phyloP scores from a whole-genome alignment of 2,329 filamentous ascomycete species.

The Fusarium ramigenum region DNA sequence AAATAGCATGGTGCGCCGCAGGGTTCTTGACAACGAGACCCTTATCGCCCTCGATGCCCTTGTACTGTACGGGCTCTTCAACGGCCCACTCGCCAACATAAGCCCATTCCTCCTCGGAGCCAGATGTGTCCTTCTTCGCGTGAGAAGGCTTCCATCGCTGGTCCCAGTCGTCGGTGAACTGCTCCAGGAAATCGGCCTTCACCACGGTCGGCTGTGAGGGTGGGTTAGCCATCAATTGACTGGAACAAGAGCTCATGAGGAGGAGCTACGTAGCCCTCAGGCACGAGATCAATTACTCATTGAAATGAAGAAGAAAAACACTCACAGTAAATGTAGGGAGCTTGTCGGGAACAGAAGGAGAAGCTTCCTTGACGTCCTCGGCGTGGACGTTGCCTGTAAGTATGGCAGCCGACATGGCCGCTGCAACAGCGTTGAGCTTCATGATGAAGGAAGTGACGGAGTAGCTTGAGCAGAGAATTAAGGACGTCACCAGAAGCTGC shows the following conservation, averaged over 20 bases:
- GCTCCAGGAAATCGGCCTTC: conserved; percentile 96
- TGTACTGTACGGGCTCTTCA: conserved; percentile 89
- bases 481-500: conserved; percentile 38
- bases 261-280: not conserved
- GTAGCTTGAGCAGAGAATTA: conserved; percentile 23
- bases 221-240: conserved; percentile 40
- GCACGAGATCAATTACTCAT: not conserved
- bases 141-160: conserved; percentile 92
- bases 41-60: conserved; percentile 94
- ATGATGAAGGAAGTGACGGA: conserved; percentile 70
- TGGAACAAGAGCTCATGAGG: not conserved
- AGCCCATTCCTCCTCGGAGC: conserved; percentile 90
- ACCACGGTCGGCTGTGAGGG: conserved; percentile 78
- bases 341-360: conserved; percentile 65
- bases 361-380: conserved; percentile 63
- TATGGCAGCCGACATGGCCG: conserved; percentile 77
- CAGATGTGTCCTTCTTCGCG: conserved; percentile 89
- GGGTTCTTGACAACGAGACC: conserved; percentile 98
- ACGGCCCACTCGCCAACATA: conserved; percentile 97
- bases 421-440: conserved; percentile 85
- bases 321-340: conserved; percentile 90
- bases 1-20: conserved; percentile 98
- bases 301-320: conserved; percentile 43
- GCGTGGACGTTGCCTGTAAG: conserved; percentile 75
- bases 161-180: conserved; percentile 98